Evolutionary conservation across 352 stramenopile species (phyloP).

Genomic region (Phytophthora gonapodyides): DNA sequence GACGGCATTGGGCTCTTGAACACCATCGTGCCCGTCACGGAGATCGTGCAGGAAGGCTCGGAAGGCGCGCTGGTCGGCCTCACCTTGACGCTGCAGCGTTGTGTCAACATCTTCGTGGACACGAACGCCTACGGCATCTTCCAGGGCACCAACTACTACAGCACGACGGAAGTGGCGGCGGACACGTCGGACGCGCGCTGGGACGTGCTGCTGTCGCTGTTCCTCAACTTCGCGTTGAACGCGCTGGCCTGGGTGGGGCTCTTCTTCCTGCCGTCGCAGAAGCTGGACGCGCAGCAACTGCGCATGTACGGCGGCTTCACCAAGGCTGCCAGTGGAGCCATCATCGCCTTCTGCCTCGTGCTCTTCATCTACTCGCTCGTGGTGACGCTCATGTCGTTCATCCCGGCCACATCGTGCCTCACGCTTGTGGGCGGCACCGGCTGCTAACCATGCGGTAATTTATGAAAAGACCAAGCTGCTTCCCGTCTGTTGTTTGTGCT

Average conservation of each 20-base stretch:
- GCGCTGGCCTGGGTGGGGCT: slow-evolving; percentile 56
- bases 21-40: slow-evolving; percentile 60
- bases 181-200: slow-evolving; percentile 43
- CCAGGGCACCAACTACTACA: slow-evolving; percentile 55
- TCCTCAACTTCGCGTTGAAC: slow-evolving; percentile 63
- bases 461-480: slow-evolving; percentile 27
- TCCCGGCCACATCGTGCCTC: slow-evolving; percentile 41
- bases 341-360: slow-evolving; percentile 37
- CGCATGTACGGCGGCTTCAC: slow-evolving; percentile 75
- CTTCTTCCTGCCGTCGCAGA: slow-evolving; percentile 70
- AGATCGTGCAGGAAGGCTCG: slow-evolving; percentile 70
- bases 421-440: slow-evolving; percentile 39
- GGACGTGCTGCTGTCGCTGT: slow-evolving; percentile 57
- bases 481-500: slow-evolving; percentile 3
- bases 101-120: slow-evolving; percentile 62
- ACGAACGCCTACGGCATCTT: slow-evolving; percentile 55
- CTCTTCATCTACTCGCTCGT: slow-evolving; percentile 46
- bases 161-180: slow-evolving; percentile 28
- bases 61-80: slow-evolving; percentile 66
- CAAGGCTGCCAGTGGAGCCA: slow-evolving; percentile 35
- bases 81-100: slow-evolving; percentile 59
- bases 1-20: slow-evolving; percentile 61
- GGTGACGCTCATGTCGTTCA: slow-evolving; percentile 45
- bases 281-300: slow-evolving; percentile 71
- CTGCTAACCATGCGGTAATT: slow-evolving; percentile 39